These are phyloP conservation scores for Blastobotrys malaysiensis DNA, from an alignment of 1,139 yeast genomes.

Conservation along the genomic window DNA sequence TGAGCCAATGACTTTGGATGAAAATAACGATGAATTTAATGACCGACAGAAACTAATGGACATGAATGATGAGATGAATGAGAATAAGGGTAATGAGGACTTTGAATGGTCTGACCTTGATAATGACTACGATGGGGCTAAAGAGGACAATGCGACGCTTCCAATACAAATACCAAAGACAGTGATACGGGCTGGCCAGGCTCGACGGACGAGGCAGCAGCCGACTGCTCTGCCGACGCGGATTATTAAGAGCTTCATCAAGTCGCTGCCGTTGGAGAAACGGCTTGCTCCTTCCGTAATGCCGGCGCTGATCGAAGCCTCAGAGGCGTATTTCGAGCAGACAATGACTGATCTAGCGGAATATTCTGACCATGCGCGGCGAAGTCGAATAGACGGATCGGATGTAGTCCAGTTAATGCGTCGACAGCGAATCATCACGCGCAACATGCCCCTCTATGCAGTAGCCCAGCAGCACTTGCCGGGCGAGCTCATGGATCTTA, in stretches of 20 bases:
- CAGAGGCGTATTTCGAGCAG: slow-evolving; percentile 28
- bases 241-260: slow-evolving; percentile 22
- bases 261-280: slow-evolving; percentile 15
- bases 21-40: neutral
- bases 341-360: slow-evolving; percentile 25
- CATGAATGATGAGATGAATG: slow-evolving; percentile 5
- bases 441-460: slow-evolving; percentile 16
- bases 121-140: neutral
- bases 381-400: slow-evolving; percentile 27
- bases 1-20: slow-evolving; percentile 9
- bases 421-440: slow-evolving; percentile 23
- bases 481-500: slow-evolving; percentile 24
- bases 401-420: slow-evolving; percentile 29
- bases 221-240: slow-evolving; percentile 23
- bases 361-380: slow-evolving; percentile 29
- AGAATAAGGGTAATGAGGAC: neutral
- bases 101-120: neutral
- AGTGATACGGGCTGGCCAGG: neutral
- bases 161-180: neutral
- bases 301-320: slow-evolving; percentile 24
- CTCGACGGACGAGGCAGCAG: slow-evolving; percentile 3
- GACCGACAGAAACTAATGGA: neutral
- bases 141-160: slow-evolving; percentile 6
- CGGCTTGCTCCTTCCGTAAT: slow-evolving; percentile 23
- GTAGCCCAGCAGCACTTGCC: slow-evolving; percentile 29